A percentile compares a stretch with the other conserved stretches of the same genome.
phyloP scores from a whole-genome alignment of 2,329 filamentous ascomycete species.

The Exophiala lecanii-corni region DNA sequence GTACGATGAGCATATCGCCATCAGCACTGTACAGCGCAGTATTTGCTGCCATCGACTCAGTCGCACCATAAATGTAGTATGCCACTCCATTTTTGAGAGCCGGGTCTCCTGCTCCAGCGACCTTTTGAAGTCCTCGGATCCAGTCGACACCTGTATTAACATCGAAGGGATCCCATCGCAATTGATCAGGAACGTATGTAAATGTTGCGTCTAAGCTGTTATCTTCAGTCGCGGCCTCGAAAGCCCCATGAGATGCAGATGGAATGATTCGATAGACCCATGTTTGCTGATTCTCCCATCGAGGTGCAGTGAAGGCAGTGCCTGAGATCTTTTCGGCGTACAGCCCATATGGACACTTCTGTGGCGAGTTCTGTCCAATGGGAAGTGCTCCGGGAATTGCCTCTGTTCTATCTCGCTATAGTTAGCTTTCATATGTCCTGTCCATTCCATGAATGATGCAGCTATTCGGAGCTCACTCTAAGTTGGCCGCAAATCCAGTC shows the following conservation, averaged over 20 bases:
- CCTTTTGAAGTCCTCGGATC: not conserved
- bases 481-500: too few species aligned
- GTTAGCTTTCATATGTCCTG: too few species aligned
- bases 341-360: slow-evolving; percentile 33
- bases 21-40: not conserved
- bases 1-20: not conserved
- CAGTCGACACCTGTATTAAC: slow-evolving; percentile 46
- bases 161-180: slow-evolving; percentile 74
- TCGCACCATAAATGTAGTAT: not conserved
- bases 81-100: not conserved
- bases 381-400: slow-evolving; percentile 37
- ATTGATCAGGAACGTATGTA: slow-evolving; percentile 68
- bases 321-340: slow-evolving; percentile 48
- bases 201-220: not conserved
- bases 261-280: slow-evolving; percentile 57
- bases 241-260: slow-evolving; percentile 51
- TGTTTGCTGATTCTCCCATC: slow-evolving; percentile 53
- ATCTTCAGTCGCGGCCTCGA: slow-evolving; percentile 43
- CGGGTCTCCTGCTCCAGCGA: not conserved
- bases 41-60: not conserved
- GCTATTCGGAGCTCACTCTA: too few species aligned
- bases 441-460: too few species aligned
- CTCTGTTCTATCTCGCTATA: slow-evolving; percentile 29
- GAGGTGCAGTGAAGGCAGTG: slow-evolving; percentile 54
- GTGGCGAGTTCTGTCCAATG: slow-evolving; percentile 35